Evolutionary conservation across 495 filamentous ascomycete genomes (phyloP), one percentile per base, ranked within the genome.

Genomic region (Daldinia grandis): DNA sequence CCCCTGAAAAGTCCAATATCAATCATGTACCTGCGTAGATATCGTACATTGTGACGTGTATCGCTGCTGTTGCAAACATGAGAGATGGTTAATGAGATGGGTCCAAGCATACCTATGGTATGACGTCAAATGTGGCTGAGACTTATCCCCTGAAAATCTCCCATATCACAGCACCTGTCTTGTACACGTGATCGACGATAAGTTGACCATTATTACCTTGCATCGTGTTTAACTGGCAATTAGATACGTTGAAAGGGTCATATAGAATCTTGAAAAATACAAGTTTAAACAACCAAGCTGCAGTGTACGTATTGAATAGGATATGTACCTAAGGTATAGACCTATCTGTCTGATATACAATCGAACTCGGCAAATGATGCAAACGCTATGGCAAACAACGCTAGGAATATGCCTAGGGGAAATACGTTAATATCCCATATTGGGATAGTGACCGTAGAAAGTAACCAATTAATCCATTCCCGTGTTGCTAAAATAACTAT

Each of bases 311-410:
- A 66, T 62, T 70, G 1, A 47, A 49, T 47, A 63, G 54, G 19
- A 54, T 12, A 58, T 6, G 38, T 8, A n/a, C n/a, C n/a, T n/a
- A 9, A 37, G 21, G 12, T 35, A 14, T 3, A 3, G 12, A 35
- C 2, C 17, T 60, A 37, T 53, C 38, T 27, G 5, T 27, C 19
- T 72, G 59, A 40, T 67, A 63, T 72, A 68, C 69, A 72, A 56
- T 42, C 42, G 37, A 50, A 67, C 25, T 25, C 24, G 24, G 31
- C 9, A 14, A 55, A 5, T 27, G 64, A 61, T 53, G 60, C 55
- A 61, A 61, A 61, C 55, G 64, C 69, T 55, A 56, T 61, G 33
- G 15, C 58, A 58, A 53, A 28, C 2, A 72, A 72, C 55, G 63
- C 69, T 64, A 21, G 21, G 8, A 27, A 60, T 64, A 72, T 72